phyloP scores from a whole-genome alignment of 73 alveolate genomes.

The Symbiodinium pilosum region DNA sequence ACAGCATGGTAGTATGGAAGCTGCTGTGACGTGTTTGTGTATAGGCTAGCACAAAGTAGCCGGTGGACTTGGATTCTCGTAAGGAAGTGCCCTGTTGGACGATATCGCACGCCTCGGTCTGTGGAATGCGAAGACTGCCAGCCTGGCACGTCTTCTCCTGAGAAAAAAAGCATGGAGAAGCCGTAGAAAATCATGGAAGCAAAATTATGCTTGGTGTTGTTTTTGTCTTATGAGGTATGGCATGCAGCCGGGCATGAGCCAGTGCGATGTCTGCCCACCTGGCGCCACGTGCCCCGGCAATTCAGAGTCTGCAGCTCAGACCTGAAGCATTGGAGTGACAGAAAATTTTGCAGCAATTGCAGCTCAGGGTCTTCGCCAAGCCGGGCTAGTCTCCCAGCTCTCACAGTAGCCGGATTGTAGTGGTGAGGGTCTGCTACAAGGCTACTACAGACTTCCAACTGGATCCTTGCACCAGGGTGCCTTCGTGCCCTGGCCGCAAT shows the following conservation, averaged over 20 bases:
- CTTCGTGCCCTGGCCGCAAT: conserved; percentile 21
- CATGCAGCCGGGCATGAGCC: conserved; percentile 74
- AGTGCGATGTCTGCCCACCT: conserved; percentile 57
- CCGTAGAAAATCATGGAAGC: no score
- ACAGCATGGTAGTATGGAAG: background rate
- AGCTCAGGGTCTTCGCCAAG: conserved; percentile 56
- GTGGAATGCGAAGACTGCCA: conserved; percentile 87
- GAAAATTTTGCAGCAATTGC: background rate
- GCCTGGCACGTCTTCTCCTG: conserved; percentile 45
- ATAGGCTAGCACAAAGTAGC: background rate
- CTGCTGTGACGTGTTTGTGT: no score
- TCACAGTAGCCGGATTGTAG: background rate
- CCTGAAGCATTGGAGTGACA: background rate
- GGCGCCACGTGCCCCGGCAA: conserved; percentile 80
- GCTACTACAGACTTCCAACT: conserved; percentile 53
- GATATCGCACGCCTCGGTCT: conserved; percentile 88
- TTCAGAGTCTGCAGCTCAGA: conserved; percentile 7
- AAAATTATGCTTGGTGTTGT: no score
- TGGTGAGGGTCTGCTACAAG: background rate
- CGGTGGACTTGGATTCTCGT: no score
- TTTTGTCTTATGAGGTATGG: conserved; percentile 29
- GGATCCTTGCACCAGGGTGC: conserved; percentile 47
- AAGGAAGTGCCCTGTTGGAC: conserved; percentile 79
- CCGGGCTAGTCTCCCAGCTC: background rate
- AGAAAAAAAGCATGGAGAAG: no score